phyloP scores from a whole-genome alignment of 345 rosid species.

The Populus pruinosa region DNA sequence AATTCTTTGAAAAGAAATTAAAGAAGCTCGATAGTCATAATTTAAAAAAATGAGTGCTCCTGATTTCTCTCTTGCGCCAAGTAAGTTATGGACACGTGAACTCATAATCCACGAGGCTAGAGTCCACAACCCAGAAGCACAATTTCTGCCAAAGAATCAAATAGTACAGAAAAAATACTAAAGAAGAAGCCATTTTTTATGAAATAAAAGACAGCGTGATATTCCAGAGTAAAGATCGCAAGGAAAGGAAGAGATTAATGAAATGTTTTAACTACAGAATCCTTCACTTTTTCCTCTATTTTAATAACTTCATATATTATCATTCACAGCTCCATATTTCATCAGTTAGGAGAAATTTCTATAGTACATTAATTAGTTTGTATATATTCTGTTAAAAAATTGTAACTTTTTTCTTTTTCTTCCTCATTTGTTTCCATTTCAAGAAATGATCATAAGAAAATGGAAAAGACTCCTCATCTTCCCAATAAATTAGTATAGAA shows the following conservation, averaged over 20 bases:
- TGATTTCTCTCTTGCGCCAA: neutral
- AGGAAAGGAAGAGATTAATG: neutral
- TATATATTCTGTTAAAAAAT: too few species aligned
- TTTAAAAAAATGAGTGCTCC: too few species aligned
- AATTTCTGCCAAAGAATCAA: neutral
- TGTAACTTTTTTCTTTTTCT: neutral
- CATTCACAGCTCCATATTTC: neutral
- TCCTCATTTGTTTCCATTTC: neutral
- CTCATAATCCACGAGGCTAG: neutral
- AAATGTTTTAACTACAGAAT: neutral
- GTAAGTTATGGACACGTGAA: neutral
- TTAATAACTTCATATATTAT: too few species aligned
- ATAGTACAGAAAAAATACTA: too few species aligned
- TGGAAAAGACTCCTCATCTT: neutral
- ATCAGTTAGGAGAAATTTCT: neutral
- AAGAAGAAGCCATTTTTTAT: neutral
- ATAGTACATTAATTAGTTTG: neutral
- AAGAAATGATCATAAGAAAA: neutral
- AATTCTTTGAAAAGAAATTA: too few species aligned
- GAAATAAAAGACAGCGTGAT: neutral
- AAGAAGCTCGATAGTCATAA: neutral
- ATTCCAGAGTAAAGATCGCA: neutral
- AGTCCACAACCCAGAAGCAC: neutral
- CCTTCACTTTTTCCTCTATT: neutral
- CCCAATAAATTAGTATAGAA: neutral